Base-by-base conservation (phyloP, 2,329 filamentous ascomycete species). In the Aspergillus udagawae region DNA sequence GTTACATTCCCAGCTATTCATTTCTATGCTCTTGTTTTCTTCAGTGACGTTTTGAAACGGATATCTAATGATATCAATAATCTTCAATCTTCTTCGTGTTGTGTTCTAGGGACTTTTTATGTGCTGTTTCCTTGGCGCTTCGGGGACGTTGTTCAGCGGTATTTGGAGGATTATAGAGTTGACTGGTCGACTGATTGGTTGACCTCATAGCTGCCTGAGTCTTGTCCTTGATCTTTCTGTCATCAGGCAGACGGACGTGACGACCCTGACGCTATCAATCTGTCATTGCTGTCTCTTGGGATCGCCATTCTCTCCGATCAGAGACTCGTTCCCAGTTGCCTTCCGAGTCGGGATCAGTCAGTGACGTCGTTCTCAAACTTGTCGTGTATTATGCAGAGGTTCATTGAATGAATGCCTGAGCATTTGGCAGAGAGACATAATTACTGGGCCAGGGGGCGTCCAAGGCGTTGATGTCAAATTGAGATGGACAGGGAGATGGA, bases 41-140 rank as follows among this genome's bases (percentile, higher is more conserved):
- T 62, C 48, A 63, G 59, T 50, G 61, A 67, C 61, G 60, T 58
- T 58, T 63, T 64, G 63, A 64, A 64, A 66, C 60, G 65, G 62
- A 64, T 62, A 62, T 61, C 62, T 70, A 69, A 69, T 68, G 69
- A 70, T 66, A 67, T 65, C 65, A 65, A 62, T 72, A 71, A 73
- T 71, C 66, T 47, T 47, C 44, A 66, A 63, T 62, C 62, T 64
- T 70, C 60, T 69, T 67, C 63, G 55, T 67, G 62, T 63, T 63
- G 66, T 63, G 65, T 67, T 67, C 60, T 70, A 63, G 66, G 69
- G 66, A 63, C 64, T 57, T 63, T 66, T 62, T 65, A 59, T 63
- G 66, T 67, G 56, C 61, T 68, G 64, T 67, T 65, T 64, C 54
- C 66, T 71, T 67, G 71, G 71, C 70, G 71, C 70, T 70, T 65